Conservation (phyloP, 1,139 yeast genomes). For the Scheffersomyces insectosa region DNA sequence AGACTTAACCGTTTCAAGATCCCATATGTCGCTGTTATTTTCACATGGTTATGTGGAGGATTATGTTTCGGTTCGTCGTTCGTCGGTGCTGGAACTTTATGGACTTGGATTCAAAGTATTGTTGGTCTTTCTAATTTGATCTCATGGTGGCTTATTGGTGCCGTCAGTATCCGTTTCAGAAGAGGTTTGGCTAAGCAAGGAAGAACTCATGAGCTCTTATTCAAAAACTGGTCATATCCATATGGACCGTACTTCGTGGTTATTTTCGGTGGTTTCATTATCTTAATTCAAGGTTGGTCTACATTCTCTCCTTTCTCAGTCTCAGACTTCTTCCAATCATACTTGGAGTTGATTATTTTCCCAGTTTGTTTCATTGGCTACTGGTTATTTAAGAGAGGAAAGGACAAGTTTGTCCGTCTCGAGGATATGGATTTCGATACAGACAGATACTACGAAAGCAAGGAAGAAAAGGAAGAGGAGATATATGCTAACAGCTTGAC, state of each 20-base stretch:
- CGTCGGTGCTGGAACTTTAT: constrained; percentile 43
- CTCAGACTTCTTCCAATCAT: constrained; percentile 35
- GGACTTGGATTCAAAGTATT: constrained; percentile 47
- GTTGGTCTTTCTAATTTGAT: constrained; percentile 47
- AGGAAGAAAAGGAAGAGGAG: constrained; percentile 46
- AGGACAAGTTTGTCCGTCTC: constrained; percentile 47
- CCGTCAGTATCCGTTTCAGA: constrained; percentile 42
- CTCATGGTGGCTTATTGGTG: constrained; percentile 45
- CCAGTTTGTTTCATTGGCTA: constrained; percentile 36
- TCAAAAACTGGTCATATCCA: constrained; percentile 45
- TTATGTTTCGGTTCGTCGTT: constrained; percentile 46
- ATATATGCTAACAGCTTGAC: constrained; percentile 39
- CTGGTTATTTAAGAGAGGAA: constrained; percentile 48
- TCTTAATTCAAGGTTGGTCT: constrained; percentile 50
- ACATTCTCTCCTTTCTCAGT: constrained; percentile 52
- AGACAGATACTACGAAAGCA: constrained; percentile 53
- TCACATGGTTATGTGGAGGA: constrained; percentile 45
- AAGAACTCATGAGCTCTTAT: constrained; percentile 34
- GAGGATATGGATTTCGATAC: constrained; percentile 66
- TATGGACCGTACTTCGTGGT: constrained; percentile 43
- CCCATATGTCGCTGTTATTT: constrained; percentile 42
- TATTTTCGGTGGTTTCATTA: constrained; percentile 34
- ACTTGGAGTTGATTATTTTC: constrained; percentile 41
- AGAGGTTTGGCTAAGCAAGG: constrained; percentile 38
- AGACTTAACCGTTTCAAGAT: constrained; percentile 34